Conservation (phyloP, 768 basidiomycete genomes). For the Infundibulicybe gibba region DNA sequence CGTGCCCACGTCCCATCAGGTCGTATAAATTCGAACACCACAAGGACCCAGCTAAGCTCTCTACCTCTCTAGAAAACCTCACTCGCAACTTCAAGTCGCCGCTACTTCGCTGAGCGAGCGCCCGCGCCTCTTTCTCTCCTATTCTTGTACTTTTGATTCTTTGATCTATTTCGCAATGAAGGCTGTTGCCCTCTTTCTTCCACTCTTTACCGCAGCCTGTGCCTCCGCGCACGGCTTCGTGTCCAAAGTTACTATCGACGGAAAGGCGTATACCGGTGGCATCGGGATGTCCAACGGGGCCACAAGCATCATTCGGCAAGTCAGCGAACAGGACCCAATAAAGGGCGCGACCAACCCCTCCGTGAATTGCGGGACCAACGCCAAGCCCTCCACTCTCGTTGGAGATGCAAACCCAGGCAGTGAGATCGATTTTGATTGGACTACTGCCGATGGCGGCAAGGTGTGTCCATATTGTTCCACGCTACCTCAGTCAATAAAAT, state of each 20-base stretch:
- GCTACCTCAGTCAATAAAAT: background rate
- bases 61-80: too few relatives aligned
- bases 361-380: conserved; percentile 44
- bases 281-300: background rate
- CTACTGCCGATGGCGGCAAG: conserved; percentile 22
- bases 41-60: too few relatives aligned
- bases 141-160: too few relatives aligned
- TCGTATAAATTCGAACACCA: too few relatives aligned
- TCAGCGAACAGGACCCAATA: background rate
- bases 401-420: conserved; percentile 45
- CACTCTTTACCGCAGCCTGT: background rate
- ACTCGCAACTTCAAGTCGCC: too few relatives aligned
- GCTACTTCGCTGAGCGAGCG: too few relatives aligned
- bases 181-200: background rate
- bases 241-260: background rate
- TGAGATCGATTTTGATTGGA: conserved; percentile 40
- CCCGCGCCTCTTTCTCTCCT: too few relatives aligned
- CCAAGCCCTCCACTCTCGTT: conserved; percentile 38
- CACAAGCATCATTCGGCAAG: background rate
- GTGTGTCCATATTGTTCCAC: conserved; percentile 1
- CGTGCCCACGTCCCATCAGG: too few relatives aligned
- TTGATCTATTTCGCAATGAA: too few relatives aligned
- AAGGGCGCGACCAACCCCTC: conserved; percentile 39
- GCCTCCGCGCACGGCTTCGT: background rate
- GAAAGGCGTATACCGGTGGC: background rate